Conservation (phyloP, 305 asterid genomes). For the Fraxinus angustifolia region DNA sequence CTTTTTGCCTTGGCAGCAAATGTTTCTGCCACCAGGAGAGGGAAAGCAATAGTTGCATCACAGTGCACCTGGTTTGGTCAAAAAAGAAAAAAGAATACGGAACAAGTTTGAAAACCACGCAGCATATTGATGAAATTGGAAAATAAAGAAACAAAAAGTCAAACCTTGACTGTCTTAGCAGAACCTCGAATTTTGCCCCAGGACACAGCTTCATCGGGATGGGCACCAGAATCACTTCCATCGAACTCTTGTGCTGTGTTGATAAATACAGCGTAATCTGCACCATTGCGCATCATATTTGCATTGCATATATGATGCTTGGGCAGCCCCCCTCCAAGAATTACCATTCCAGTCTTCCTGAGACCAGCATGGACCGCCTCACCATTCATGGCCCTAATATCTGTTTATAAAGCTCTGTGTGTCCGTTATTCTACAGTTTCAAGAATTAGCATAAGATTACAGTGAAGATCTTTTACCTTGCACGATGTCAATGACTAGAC, state of each 20-base stretch:
- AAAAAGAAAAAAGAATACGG: neutral
- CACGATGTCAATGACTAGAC: constrained; percentile 70
- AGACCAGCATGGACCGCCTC: constrained; percentile 82
- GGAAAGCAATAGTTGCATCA: constrained; percentile 85
- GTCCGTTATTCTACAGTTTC: neutral
- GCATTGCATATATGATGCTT: constrained; percentile 97
- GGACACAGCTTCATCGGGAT: constrained; percentile 92
- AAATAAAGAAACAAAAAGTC: neutral
- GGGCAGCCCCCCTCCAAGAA: constrained; percentile 95
- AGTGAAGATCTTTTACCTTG: constrained; percentile 47
- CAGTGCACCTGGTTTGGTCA: constrained; percentile 60
- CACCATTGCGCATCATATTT: constrained; percentile 97
- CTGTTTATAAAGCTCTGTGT: constrained; percentile 33
- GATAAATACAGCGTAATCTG: constrained; percentile 78
- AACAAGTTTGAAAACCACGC: neutral
- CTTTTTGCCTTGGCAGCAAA: constrained; percentile 47
- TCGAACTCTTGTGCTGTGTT: constrained; percentile 96
- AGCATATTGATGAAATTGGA: neutral
- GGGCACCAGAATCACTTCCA: constrained; percentile 97
- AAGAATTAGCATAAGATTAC: neutral
- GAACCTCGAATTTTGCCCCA: constrained; percentile 95
- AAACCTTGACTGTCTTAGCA: constrained; percentile 85
- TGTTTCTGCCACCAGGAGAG: constrained; percentile 73
- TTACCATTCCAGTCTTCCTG: constrained; percentile 78
- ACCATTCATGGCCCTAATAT: constrained; percentile 78